Base-by-base conservation (phyloP, 148 eudicot genomes). In the Mesembryanthemum crystallinum region DNA sequence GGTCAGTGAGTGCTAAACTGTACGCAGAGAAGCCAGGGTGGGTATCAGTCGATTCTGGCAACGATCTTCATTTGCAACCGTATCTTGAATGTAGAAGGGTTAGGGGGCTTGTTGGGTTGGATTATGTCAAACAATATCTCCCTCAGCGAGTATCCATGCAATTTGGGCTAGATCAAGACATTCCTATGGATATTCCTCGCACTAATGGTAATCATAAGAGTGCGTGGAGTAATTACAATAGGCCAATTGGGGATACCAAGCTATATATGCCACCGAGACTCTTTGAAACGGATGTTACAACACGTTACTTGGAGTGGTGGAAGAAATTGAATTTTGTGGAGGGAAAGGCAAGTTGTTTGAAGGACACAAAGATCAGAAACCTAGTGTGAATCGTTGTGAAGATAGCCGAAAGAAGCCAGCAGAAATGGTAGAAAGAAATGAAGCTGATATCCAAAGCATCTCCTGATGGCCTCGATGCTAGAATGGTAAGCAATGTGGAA, bases 71-170 rank as follows among this genome's bases (percentile, higher is more conserved):
- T 37, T 27, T 77, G 23, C 62, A 83, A 58, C 76, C 83, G 0
- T 67, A 82, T 78, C 81, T 74, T 42, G 73, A 74, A 37, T 84
- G 79, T 47, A 54, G 84, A 32, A 84, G 86, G 76, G 69, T 76
- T 1, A 70, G 81, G 67, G 80, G 77, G 79, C 76, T 89, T 12
- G 85, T 85, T 64, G 87, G 83, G 3, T 29, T 82, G 66, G 76
- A 71, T 24, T 77, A 78, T 68, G 73, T 82, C 8, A 82, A 85
- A 70, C 66, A 63, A 18, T 89, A 89, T 73, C 75, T 71, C n/a
- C 92, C 90, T 17, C 87, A 89, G 73, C 78, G 89, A 1, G 90
- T 87, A 1, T 80, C 89, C 5, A 89, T 76, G 87, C 90, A 89
- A 20, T 89, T 89, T 35, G 86, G 92, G 30, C 59, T 83, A 20